A percentile compares a stretch with the other conserved stretches of the same genome.
These are phyloP conservation scores for Penicillium sp. DNA, from an alignment of 2,329 filamentous ascomycete genomes.

Conservation along the genomic window DNA sequence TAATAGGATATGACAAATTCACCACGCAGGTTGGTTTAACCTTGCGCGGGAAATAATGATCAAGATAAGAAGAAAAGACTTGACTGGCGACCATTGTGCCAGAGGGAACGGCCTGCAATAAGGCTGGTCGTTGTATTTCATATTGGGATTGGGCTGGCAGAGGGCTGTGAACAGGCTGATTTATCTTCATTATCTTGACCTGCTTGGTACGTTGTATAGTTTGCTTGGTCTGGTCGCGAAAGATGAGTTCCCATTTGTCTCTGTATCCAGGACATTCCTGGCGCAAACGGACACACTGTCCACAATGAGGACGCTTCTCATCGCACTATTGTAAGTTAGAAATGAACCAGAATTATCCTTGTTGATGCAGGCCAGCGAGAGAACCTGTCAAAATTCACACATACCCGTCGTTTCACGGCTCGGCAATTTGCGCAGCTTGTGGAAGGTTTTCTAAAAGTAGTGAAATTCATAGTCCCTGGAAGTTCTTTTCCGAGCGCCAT, in stretches of 20 bases:
- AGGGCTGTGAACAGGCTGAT: not conserved
- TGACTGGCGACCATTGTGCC: slow-evolving; percentile 5
- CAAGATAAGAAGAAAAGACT: slow-evolving; percentile 6
- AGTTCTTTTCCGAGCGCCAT: not conserved
- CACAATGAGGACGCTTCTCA: slow-evolving; percentile 10
- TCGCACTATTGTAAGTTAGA: slow-evolving; percentile 7
- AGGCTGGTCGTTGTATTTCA: not conserved
- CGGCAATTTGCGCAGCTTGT: slow-evolving; percentile 8
- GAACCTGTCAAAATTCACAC: not conserved
- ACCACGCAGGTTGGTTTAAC: slow-evolving; percentile 2
- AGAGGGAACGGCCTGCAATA: slow-evolving; percentile 3
- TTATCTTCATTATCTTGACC: not conserved
- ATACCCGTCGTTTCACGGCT: slow-evolving; percentile 7
- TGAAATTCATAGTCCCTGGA: not conserved
- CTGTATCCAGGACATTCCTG: slow-evolving; percentile 29
- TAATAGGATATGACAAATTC: slow-evolving; percentile 5
- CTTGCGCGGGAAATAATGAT: slow-evolving; percentile 4
- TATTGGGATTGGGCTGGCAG: not conserved
- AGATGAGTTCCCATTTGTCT: slow-evolving; percentile 29
- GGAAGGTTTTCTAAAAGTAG: not conserved
- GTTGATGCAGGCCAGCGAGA: not conserved
- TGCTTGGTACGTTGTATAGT: slow-evolving; percentile 13
- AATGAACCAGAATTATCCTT: not conserved
- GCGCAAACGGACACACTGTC: slow-evolving; percentile 21
- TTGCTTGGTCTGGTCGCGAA: slow-evolving; percentile 23